Percentiles rank a stretch among this genome's conserved stretches.
Evolutionary conservation across 805 yeast species (phyloP).

Genomic region (Starmerella tilneyi): DNA sequence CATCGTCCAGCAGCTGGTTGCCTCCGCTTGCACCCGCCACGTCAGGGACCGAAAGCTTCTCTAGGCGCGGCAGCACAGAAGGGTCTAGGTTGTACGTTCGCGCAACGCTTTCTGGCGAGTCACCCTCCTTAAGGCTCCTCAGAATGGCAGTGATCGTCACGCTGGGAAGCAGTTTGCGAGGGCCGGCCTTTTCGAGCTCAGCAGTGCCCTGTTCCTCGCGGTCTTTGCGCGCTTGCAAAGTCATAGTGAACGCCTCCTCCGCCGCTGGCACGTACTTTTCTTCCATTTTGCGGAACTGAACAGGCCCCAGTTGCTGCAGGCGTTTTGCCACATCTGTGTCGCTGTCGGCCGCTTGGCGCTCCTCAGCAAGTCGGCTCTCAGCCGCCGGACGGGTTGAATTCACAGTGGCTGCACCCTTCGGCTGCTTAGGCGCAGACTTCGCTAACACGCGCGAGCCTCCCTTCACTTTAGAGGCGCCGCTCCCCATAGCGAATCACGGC

Average conservation of each 20-base stretch:
- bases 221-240: slow-evolving; percentile 23
- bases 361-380: neutral
- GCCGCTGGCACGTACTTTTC: slow-evolving; percentile 19
- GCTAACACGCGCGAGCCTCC: slow-evolving; percentile 10
- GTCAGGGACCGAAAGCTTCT: slow-evolving; percentile 9
- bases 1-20: slow-evolving; percentile 10
- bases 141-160: slow-evolving; percentile 25
- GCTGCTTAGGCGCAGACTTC: neutral
- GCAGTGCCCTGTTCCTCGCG: slow-evolving; percentile 12
- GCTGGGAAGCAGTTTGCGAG: slow-evolving; percentile 20
- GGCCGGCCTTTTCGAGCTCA: slow-evolving; percentile 9
- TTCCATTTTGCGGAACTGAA: slow-evolving; percentile 13
- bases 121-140: slow-evolving; percentile 22
- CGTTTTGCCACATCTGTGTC: slow-evolving; percentile 23
- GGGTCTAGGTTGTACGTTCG: slow-evolving; percentile 21
- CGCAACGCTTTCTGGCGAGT: slow-evolving; percentile 17
- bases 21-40: slow-evolving; percentile 2
- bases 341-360: slow-evolving; percentile 34
- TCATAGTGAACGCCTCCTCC: slow-evolving; percentile 22
- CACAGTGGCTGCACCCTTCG: neutral
- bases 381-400: slow-evolving; percentile 5
- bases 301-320: slow-evolving; percentile 24
- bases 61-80: slow-evolving; percentile 17
- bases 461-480: slow-evolving; percentile 11
- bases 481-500: slow-evolving; percentile 10